phyloP scores from a whole-genome alignment of 1,284 basidiomycete species.

The Phylloporus sp. region DNA sequence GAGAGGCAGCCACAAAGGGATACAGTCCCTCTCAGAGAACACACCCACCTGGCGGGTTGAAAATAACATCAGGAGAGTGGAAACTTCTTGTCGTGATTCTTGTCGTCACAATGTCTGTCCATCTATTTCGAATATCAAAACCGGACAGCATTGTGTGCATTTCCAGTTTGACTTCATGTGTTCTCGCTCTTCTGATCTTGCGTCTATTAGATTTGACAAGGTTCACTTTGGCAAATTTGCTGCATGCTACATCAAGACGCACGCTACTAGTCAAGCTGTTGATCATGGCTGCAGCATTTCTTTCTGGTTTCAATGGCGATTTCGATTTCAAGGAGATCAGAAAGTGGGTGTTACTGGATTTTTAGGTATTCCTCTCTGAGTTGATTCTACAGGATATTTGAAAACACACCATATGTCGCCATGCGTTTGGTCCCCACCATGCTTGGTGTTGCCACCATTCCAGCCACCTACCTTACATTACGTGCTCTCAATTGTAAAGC shows the following conservation, averaged over 20 bases:
- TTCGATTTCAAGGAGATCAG: constrained; percentile 98
- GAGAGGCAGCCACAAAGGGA: constrained; percentile 69
- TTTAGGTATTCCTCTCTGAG: neutral
- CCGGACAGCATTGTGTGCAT: constrained; percentile 91
- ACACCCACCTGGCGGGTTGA: constrained; percentile 65
- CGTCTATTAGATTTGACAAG: constrained; percentile 83
- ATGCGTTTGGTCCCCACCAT: constrained; percentile 94
- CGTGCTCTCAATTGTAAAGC: constrained; percentile 90
- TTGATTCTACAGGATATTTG: constrained; percentile 65
- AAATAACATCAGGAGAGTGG: constrained; percentile 70
- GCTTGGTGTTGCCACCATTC: constrained; percentile 90
- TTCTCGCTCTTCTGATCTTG: neutral
- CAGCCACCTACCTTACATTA: constrained; percentile 92
- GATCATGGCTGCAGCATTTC: constrained; percentile 88
- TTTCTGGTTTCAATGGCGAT: constrained; percentile 91
- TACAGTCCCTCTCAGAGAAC: constrained; percentile 55
- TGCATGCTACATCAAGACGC: constrained; percentile 87
- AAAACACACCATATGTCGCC: constrained; percentile 90
- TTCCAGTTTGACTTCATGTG: neutral
- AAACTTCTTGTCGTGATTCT: constrained; percentile 69
- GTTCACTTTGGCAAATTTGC: constrained; percentile 98
- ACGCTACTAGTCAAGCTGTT: constrained; percentile 95
- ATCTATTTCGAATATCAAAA: constrained; percentile 79
- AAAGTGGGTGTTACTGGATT: constrained; percentile 61
- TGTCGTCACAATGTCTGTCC: constrained; percentile 71